Base-by-base conservation (phyloP, 2,329 filamentous ascomycete genomes). In the Monosporascus sp. region DNA sequence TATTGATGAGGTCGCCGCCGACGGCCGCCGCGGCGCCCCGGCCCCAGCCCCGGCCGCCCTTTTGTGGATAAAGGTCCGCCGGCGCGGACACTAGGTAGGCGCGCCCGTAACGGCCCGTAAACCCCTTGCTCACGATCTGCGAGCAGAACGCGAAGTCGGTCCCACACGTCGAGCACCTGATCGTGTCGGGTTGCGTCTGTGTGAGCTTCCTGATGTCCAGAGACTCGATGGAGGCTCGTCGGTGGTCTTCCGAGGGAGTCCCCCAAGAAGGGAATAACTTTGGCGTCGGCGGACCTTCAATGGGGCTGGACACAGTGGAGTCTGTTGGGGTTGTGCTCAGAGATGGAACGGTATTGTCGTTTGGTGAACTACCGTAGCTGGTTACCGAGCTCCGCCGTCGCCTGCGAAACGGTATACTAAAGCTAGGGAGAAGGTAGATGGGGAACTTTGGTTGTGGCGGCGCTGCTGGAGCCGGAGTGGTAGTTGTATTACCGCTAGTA, bases 91-190 rank as follows among this genome's bases (percentile, higher is more conserved):
- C 80, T 48, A 88, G 76, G 63, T 80, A 85, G 14, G 83, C 84
- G 24, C 83, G 78, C 6, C 85, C 85, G 66, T 86, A 78, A 20
- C 83, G 81, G 18, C 85, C 85, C 0, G 79, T 85, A 70, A 87
- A 88, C 57, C 82, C 80, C 65, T 86, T 86, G 57, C 78, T 82
- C 39, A 87, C 76, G 55, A 87, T 80, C 65, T 86, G 83, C 14
- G 78, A 75, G 17, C 74, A 66, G 62, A 82, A 82, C 18, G 82
- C 83, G n/a, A 87, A 66, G 66, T 87, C 82, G 51, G 77, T 72
- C 14, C 80, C 74, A 71, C 84, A 87, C 49, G 69, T 73, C 36
- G 74, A 72, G 69, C 84, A 87, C 58, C 81, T 77, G 49, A 87
- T 70, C 1, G 79, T 83, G 62, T 82, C 76, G 5, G 81, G 80